These are phyloP conservation scores for Auricularia auricula-judae DNA, from an alignment of 768 basidiomycete species.

Conservation along the genomic window DNA sequence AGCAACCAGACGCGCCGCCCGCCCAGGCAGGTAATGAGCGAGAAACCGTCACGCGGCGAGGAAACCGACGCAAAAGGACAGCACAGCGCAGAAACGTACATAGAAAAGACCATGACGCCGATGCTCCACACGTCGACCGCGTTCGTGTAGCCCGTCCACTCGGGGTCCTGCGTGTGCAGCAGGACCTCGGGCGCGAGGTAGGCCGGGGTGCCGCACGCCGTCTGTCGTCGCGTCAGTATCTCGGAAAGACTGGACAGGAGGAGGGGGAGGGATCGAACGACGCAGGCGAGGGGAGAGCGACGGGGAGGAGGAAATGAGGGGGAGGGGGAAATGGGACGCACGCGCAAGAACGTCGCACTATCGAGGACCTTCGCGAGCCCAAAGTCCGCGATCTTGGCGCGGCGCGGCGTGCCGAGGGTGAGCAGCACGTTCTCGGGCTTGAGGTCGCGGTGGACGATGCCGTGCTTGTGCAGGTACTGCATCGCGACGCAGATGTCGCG, in stretches of 20 bases:
- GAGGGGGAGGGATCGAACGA: no score
- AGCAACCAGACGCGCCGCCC: no score
- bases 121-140: constrained; percentile 95
- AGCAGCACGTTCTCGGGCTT: constrained; percentile 76
- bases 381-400: constrained; percentile 89
- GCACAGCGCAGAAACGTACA: constrained; percentile 30
- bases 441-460: constrained; percentile 86
- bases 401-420: constrained; percentile 43
- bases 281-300: no score
- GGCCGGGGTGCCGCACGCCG: constrained; percentile 93
- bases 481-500: constrained; percentile 29
- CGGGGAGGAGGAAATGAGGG: no score
- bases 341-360: constrained; percentile 63
- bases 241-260: background rate
- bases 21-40: no score
- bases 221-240: constrained; percentile 29
- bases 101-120: constrained; percentile 88
- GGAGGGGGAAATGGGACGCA: no score
- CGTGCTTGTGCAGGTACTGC: constrained; percentile 51
- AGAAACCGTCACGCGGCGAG: no score
- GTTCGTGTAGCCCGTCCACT: constrained; percentile 57
- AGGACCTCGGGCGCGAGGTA: constrained; percentile 94
- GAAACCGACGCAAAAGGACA: no score
- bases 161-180: constrained; percentile 32
- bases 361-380: constrained; percentile 91